Percentiles rank a stretch among this genome's conserved stretches.
phyloP scores from a whole-genome alignment of 306 rosid genomes.

The Ochetophila trinervis region DNA sequence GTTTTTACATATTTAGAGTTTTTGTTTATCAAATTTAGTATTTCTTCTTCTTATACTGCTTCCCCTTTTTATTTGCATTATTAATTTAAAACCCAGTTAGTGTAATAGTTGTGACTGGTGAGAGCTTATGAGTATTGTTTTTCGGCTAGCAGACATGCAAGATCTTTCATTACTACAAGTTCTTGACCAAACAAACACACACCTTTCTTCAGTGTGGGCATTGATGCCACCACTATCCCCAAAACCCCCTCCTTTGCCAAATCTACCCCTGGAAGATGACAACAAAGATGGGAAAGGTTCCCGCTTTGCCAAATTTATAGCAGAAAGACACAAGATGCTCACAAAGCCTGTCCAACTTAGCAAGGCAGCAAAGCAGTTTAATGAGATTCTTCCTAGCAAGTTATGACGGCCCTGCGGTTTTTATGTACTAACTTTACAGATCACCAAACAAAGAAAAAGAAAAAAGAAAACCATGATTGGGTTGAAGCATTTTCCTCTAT shows the following conservation, averaged over 20 bases:
- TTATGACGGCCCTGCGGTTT: slow-evolving; percentile 42
- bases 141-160: slow-evolving; percentile 53
- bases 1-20: neutral
- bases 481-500: neutral
- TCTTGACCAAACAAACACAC: slow-evolving; percentile 64
- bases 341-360: slow-evolving; percentile 34
- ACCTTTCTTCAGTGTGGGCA: slow-evolving; percentile 80
- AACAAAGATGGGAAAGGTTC: slow-evolving; percentile 61
- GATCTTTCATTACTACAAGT: slow-evolving; percentile 49
- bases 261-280: slow-evolving; percentile 34
- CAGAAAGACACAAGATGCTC: slow-evolving; percentile 59
- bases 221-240: slow-evolving; percentile 71
- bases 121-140: slow-evolving; percentile 19
- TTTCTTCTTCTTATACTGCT: neutral
- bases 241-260: slow-evolving; percentile 45
- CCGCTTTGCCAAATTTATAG: slow-evolving; percentile 72
- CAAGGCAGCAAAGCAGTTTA: slow-evolving; percentile 37
- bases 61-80: neutral
- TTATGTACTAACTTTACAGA: neutral
- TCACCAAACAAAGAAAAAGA: too few species aligned
- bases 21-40: neutral
- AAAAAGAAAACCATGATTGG: neutral
- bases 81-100: too few species aligned
- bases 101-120: neutral
- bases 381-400: slow-evolving; percentile 54